These are phyloP conservation scores for Penicillium coffeae DNA, from an alignment of 495 filamentous ascomycete species.

Conservation along the genomic window DNA sequence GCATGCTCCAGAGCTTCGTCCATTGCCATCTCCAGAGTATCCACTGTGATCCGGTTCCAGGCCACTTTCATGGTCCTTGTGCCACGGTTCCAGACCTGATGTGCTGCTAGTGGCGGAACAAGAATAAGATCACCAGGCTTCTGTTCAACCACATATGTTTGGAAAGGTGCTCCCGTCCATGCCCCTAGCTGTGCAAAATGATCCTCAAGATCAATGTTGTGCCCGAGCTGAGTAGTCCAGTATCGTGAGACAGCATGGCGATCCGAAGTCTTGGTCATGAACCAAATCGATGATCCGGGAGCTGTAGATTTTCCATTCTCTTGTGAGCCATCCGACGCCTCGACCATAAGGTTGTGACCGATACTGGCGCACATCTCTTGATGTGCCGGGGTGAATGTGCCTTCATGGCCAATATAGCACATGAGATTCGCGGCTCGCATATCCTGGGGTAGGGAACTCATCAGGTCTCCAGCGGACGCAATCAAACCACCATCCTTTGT, in stretches of 20 bases:
- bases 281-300: slow-evolving; percentile 90
- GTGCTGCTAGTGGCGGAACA: slow-evolving; percentile 91
- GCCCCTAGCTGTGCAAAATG: slow-evolving; percentile 93
- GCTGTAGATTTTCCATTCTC: slow-evolving; percentile 64
- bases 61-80: slow-evolving; percentile 94
- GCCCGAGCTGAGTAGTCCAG: slow-evolving; percentile 83
- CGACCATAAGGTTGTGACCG: slow-evolving; percentile 97
- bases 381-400: slow-evolving; percentile 93
- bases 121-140: slow-evolving; percentile 91
- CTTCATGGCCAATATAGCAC: slow-evolving; percentile 98
- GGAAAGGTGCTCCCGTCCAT: slow-evolving; percentile 89
- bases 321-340: slow-evolving; percentile 59
- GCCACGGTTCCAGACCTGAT: slow-evolving; percentile 98
- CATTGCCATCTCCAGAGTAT: slow-evolving; percentile 81
- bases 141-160: slow-evolving; percentile 89
- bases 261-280: slow-evolving; percentile 93
- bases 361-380: slow-evolving; percentile 96
- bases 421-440: slow-evolving; percentile 95
- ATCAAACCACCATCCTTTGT: slow-evolving; percentile 25
- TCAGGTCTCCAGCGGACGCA: slow-evolving; percentile 76
- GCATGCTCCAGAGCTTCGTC: slow-evolving; percentile 83
- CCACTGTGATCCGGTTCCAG: slow-evolving; percentile 95
- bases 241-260: slow-evolving; percentile 84
- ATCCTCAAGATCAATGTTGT: slow-evolving; percentile 93
- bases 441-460: slow-evolving; percentile 80